These are phyloP conservation scores for Massariosphaeria phaeospora DNA, from an alignment of 495 filamentous ascomycete genomes.

Conservation along the genomic window DNA sequence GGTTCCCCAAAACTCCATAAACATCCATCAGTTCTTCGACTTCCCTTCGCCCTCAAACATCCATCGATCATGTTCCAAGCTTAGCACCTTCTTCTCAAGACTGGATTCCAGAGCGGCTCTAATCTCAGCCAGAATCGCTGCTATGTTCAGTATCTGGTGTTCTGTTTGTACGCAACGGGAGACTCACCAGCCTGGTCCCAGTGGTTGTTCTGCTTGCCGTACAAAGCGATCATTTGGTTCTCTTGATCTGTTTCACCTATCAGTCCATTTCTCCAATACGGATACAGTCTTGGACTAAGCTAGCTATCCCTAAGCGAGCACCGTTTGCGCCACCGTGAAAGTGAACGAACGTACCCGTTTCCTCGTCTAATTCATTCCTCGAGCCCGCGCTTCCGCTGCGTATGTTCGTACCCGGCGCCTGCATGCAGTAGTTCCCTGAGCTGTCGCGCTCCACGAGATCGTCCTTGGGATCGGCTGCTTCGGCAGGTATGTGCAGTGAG, in stretches of 20 bases:
- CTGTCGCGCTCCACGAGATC: constrained; percentile 74
- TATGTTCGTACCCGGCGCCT: constrained; percentile 53
- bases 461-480: constrained; percentile 47
- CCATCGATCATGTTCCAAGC: constrained; percentile 81
- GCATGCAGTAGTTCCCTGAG: constrained; percentile 57
- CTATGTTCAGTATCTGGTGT: not conserved
- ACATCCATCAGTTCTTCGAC: constrained; percentile 5
- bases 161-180: not conserved
- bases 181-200: constrained; percentile 63
- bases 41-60: constrained; percentile 71
- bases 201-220: constrained; percentile 53
- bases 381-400: not conserved
- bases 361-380: constrained; percentile 30
- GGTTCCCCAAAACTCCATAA: too few species aligned
- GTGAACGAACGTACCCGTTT: constrained; percentile 18
- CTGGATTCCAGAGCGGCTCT: constrained; percentile 67
- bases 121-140: constrained; percentile 53
- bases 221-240: constrained; percentile 41
- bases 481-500: constrained; percentile 37
- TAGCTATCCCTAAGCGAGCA: too few species aligned
- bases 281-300: too few species aligned
- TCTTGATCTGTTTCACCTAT: constrained; percentile 44
- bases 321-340: not conserved
- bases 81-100: constrained; percentile 63
- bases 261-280: not conserved